Evolutionary conservation across 2,329 filamentous ascomycete genomes (phyloP), one percentile per base, ranked within the genome.

Genomic region (Apiospora hydei): DNA sequence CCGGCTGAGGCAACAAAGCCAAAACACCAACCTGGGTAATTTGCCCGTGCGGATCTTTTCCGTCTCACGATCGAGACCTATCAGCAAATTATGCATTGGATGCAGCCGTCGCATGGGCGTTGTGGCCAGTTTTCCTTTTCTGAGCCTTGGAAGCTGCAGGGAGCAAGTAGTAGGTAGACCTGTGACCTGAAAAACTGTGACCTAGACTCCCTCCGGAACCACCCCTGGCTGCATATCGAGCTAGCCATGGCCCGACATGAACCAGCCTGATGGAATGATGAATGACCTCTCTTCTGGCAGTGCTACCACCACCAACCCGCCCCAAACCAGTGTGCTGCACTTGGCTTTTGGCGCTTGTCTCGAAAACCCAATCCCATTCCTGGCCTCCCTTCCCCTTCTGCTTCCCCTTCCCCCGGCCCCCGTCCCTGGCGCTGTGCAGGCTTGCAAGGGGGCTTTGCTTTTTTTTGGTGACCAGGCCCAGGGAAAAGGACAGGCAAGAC

Each of bases 241-340:
- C 57, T 64, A 64, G 34, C 34, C 57, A 64, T 64, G 57, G 34
- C 57, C 57, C 34, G 34, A 64, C 57, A 64, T 64, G 57, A 64
- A 64, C 57, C 57, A 64, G 57, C 34, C 57, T 64, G 57, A 64
- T 64, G 57, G 57, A 64, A 64, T 64, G 30, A 38, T 24, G 34
- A 64, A 64, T 64, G 57, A n/a, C 57, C 57, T 64, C 57, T 41
- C 34, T 24, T 41, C 5, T n/a, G 30, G 30, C 57, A 64, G 57
- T 64, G 57, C 57, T 64, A 64, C 57, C 57, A 41, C 13, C 34
- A 64, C 57, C n/a, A 64, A 14, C 57, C 34, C 57, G 34, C 30
- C 34, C 34, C 10, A 34, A 57, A 30, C 30, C 57, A n/a, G 34
- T 13, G 57, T 64, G 5, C 34, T 38, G 34, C 34, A 41, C 30